Conservation (phyloP, 805 yeast species). For the Candida adriatica region DNA sequence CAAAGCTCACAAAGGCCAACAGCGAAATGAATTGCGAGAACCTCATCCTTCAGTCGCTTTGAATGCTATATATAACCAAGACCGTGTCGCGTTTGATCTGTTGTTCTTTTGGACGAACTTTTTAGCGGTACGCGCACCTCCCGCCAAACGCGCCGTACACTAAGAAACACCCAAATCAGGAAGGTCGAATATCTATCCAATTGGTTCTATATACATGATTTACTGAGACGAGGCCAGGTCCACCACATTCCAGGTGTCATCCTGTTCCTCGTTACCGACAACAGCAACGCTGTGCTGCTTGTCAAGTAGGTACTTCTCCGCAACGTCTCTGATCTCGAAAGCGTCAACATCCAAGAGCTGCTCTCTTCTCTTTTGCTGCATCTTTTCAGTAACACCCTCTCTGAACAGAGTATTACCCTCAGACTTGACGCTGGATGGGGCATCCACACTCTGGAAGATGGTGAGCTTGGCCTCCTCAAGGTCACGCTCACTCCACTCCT, state of each 20-base stretch:
- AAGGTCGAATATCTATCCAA: no score
- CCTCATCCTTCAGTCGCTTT: constrained; percentile 11
- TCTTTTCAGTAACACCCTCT: constrained; percentile 66
- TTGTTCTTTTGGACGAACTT: neutral
- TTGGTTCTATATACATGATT: constrained; percentile 2
- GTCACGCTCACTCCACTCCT: constrained; percentile 54
- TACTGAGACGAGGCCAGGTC: no score
- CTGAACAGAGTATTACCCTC: constrained; percentile 68
- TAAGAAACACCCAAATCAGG: neutral
- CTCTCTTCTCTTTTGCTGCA: constrained; percentile 77
- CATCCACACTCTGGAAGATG: constrained; percentile 85
- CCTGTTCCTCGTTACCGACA: constrained; percentile 30
- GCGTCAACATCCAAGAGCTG: constrained; percentile 59
- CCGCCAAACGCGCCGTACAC: neutral
- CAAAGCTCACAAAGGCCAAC: constrained; percentile 13
- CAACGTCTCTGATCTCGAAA: constrained; percentile 54
- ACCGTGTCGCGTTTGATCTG: constrained; percentile 1
- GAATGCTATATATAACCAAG: neutral
- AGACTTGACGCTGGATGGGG: constrained; percentile 73
- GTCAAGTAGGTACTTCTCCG: constrained; percentile 54
- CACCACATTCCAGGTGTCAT: constrained; percentile 15
- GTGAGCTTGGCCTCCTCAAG: constrained; percentile 86
- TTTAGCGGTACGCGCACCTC: neutral
- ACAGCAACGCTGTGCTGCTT: constrained; percentile 32
- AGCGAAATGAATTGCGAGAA: constrained; percentile 8